Evolutionary conservation across 805 yeast species (phyloP), one percentile per base, ranked within the genome.

Genomic region (Jamesozyma piceae): DNA sequence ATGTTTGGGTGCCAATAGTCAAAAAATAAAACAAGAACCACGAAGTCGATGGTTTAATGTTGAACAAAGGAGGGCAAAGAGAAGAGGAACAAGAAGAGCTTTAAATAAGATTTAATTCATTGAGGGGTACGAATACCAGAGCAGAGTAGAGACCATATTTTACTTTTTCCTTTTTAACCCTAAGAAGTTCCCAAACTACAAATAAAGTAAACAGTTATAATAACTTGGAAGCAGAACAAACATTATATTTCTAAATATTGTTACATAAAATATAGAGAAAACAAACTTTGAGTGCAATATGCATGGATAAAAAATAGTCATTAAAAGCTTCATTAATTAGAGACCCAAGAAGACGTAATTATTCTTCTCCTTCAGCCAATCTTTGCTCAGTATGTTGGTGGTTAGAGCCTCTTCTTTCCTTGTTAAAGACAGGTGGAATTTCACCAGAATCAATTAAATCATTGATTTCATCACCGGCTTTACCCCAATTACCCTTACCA

Each of bases 401-500:
- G 48, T 75, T 75, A 14, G 77, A 72, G 5, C 79, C 78, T 43
- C 78, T 58, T 62, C 78, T 67, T 33, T 60, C 60, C 52, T 69
- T 70, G 41, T 66, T 66, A 54, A 68, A 64, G 15, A 72, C 64
- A 4, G 70, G 68, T 4, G 71, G 68, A 48, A 77, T 68, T 48
- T 76, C 80, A 38, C 80, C 84, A 17, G 71, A 65, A 41, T 74
- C 76, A 45, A 75, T 71, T 47, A 83, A 60, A 48, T 78, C 84
- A 37, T 76, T 75, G 41, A 80, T 59, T 54, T 86, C 95, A 52
- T 84, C 95, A 26, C 88, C 90, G 8, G 78, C 73, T 46, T 70
- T 67, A 35, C 97, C 97, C 95, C 95, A 86, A 57, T 87, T 87
- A 50, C 80, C 81, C 53, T 77, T 79, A 37, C 97, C 97, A 28